Evolutionary conservation across 495 filamentous ascomycete species (phyloP), one percentile per base, ranked within the genome.

Genomic region (Evansstolkia leycettana): DNA sequence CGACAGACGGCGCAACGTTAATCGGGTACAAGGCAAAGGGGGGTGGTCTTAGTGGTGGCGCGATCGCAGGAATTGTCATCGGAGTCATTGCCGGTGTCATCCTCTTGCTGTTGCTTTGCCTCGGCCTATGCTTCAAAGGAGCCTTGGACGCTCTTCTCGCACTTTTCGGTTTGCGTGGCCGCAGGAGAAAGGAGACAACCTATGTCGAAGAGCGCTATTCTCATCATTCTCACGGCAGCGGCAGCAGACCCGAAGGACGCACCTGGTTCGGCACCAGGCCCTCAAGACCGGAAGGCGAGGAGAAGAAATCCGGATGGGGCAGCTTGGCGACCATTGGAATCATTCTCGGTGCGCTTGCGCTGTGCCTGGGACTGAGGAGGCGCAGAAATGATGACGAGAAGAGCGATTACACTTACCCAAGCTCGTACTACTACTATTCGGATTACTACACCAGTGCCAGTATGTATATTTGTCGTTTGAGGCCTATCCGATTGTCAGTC

Each of bases 41-140:
- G 26, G 52, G 66, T 38, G 71, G 73, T 36, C 64, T 94, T 31
- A 85, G 79, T 49, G 75, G 72, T 33, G 87, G 87, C 39, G 87
- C 86, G 16, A 94, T 94, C 47, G 87, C 87, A n/a, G 87, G 87
- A 28, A 94, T 94, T 44, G 87, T 94, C 41, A 81, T 94, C 32
- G 87, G 87, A 43, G 75, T 78, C 4, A 72, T 94, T 43, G 74
- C 72, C n/a, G 87, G 80, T 47, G 66, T 86, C 15, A 52, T 78
- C 32, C 55, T 93, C 2, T 65, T 93, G 11, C 49, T 83, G 8
- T 69, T 89, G 3, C 45, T 93, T 34, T 86, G 81, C 57, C 71
- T 76, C 51, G 87, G 73, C 64, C 73, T 76, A 58, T 80, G 84
- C 45, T 70, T 78, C 40, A 73, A 70, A 40, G 76, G 76, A 7